A percentile compares a stretch with the other conserved stretches of the same genome.
Conservation (phyloP, 2,329 filamentous ascomycete genomes). For the Nemania serpens region DNA sequence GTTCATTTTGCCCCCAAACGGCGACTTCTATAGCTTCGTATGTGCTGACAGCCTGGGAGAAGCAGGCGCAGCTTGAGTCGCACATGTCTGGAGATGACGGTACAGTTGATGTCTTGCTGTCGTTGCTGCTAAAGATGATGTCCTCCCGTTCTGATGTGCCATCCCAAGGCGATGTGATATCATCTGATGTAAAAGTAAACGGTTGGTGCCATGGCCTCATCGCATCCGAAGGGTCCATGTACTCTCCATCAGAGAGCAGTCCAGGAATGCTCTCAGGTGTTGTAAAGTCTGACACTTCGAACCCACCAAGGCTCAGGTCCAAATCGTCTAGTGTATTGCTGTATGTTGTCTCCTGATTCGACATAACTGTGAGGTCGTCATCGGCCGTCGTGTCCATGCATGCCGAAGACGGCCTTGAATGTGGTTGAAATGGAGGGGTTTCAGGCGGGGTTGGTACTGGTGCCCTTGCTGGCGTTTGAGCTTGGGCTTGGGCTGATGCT, state of each 20-base stretch:
- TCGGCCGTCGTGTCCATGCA: constrained; percentile 8
- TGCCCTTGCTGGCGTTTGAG: constrained; percentile 1
- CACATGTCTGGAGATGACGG: constrained; percentile 9
- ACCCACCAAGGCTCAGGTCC: constrained; percentile 19
- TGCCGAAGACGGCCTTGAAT: constrained; percentile 11
- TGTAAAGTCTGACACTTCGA: constrained; percentile 25
- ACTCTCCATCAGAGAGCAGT: constrained; percentile 24
- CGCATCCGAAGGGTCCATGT: constrained; percentile 25
- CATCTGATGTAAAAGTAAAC: constrained; percentile 21
- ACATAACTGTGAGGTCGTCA: constrained; percentile 21
- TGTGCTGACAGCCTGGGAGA: constrained; percentile 24
- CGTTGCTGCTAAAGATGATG: constrained; percentile 11
- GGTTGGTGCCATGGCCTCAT: constrained; percentile 27
- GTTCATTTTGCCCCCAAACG: constrained; percentile 24
- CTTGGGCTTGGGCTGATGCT: not conserved
- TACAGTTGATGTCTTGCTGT: constrained; percentile 19
- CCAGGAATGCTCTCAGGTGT: constrained; percentile 18
- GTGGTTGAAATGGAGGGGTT: constrained; percentile 20
- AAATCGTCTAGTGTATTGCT: constrained; percentile 22
- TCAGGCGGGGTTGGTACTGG: constrained; percentile 25
- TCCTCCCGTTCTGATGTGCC: constrained; percentile 25
- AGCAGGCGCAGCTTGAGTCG: constrained; percentile 26
- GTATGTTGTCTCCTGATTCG: constrained; percentile 22
- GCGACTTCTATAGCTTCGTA: constrained; percentile 28
- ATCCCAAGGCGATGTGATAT: constrained; percentile 22